phyloP scores from a whole-genome alignment of 2,329 filamentous ascomycete genomes.

The Penicillium thymicola region DNA sequence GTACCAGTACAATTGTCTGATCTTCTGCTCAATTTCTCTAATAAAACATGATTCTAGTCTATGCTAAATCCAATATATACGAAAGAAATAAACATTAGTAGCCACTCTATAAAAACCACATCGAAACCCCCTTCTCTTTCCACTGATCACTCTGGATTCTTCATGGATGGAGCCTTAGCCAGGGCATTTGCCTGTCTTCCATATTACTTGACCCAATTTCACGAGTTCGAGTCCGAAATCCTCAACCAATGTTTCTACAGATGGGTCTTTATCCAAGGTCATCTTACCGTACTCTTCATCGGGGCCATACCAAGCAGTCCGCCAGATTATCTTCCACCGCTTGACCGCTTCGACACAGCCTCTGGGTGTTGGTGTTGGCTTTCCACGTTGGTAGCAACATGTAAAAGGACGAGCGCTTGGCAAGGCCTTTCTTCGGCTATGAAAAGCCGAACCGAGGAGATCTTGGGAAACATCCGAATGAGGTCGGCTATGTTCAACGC shows the following conservation, averaged over 20 bases:
- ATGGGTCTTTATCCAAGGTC: slow-evolving; percentile 3
- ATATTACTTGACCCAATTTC: slow-evolving; percentile 31
- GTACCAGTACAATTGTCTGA: not conserved
- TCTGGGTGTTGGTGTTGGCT: slow-evolving; percentile 19
- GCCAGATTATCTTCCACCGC: slow-evolving; percentile 27
- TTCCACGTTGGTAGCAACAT: slow-evolving; percentile 48
- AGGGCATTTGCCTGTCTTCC: slow-evolving; percentile 20
- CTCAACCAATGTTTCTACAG: slow-evolving; percentile 29
- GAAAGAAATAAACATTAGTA: not conserved
- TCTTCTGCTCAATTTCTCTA: not conserved
- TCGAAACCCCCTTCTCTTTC: not conserved
- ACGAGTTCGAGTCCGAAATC: slow-evolving; percentile 39
- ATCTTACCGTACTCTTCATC: slow-evolving; percentile 5
- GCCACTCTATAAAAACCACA: not conserved
- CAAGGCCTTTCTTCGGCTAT: slow-evolving; percentile 41
- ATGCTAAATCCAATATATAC: too few species aligned
- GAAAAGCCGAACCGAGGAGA: slow-evolving; percentile 42
- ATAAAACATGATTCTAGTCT: not conserved
- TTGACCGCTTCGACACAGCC: slow-evolving; percentile 37
- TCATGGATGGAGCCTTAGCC: not conserved
- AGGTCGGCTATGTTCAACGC: too few species aligned
- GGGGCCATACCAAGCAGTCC: slow-evolving; percentile 39
- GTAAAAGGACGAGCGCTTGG: slow-evolving; percentile 52
- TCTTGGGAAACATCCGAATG: too few species aligned
- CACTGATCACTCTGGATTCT: not conserved